Conservation (phyloP, 2,329 filamentous ascomycete species). For the Neoascochyta sp. region DNA sequence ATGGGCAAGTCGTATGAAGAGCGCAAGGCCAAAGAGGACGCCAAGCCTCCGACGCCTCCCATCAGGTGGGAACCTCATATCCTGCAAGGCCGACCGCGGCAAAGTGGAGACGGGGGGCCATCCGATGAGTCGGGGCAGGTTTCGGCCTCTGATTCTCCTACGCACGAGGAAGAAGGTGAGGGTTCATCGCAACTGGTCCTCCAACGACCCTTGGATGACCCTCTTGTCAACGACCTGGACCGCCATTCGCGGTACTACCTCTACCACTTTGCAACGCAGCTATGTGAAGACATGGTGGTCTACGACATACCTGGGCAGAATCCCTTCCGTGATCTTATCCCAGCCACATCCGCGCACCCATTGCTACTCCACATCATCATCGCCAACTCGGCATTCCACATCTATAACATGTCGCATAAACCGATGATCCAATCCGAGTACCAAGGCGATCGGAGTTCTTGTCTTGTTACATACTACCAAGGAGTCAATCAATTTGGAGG, state of each 20-base stretch:
- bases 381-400: slow-evolving; percentile 49
- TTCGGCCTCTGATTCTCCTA: neutral
- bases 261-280: slow-evolving; percentile 46
- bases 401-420: slow-evolving; percentile 40
- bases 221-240: slow-evolving; percentile 54
- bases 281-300: slow-evolving; percentile 55
- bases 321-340: slow-evolving; percentile 48
- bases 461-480: slow-evolving; percentile 34
- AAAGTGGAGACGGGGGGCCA: no score
- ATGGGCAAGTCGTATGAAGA: slow-evolving; percentile 53
- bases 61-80: slow-evolving; percentile 18
- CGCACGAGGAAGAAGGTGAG: slow-evolving; percentile 6
- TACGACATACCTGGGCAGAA: slow-evolving; percentile 47
- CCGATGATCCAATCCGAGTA: slow-evolving; percentile 33
- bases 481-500: slow-evolving; percentile 40
- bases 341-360: slow-evolving; percentile 44
- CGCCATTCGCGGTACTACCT: slow-evolving; percentile 46
- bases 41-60: slow-evolving; percentile 19
- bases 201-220: slow-evolving; percentile 50
- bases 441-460: slow-evolving; percentile 31
- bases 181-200: slow-evolving; percentile 22
- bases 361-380: slow-evolving; percentile 47
- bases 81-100: no score
- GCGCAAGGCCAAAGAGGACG: slow-evolving; percentile 19
- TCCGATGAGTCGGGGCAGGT: slow-evolving; percentile 1